phyloP scores from a whole-genome alignment of 176 grass and related monocot genomes.

The Chrysopogon serrulatus region DNA sequence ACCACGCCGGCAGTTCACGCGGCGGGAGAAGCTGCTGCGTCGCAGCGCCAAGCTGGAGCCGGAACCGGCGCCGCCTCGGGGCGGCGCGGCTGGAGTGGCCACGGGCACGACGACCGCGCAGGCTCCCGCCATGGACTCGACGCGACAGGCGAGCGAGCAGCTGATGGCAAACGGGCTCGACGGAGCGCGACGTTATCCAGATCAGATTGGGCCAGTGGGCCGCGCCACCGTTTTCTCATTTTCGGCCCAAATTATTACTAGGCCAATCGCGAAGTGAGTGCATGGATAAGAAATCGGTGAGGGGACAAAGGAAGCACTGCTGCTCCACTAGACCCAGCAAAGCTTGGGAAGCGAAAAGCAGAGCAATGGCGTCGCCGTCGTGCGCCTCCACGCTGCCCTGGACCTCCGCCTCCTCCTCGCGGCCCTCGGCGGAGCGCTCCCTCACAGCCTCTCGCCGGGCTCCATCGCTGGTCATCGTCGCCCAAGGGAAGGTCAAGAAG shows the following conservation, averaged over 20 bases:
- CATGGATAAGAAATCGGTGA: background rate
- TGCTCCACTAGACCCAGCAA: too few species aligned
- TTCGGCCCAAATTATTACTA: background rate
- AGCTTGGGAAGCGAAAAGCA: background rate
- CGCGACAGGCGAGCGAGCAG: background rate
- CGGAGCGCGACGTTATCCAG: background rate
- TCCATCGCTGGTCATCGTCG: slow-evolving; percentile 38
- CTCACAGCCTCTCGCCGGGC: background rate
- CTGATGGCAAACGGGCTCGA: background rate
- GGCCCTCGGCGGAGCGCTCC: background rate
- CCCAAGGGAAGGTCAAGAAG: slow-evolving; percentile 76
- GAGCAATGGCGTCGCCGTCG: slow-evolving; percentile 38
- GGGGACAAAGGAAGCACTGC: too few species aligned
- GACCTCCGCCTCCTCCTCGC: slow-evolving; percentile 26
- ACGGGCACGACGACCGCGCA: slow-evolving; percentile 1
- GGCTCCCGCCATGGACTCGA: slow-evolving; percentile 13
- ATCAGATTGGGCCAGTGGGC: background rate
- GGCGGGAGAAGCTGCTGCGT: background rate
- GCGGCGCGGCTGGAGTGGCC: background rate
- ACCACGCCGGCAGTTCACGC: background rate
- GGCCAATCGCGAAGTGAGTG: background rate
- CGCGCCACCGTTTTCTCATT: background rate
- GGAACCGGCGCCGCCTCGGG: background rate
- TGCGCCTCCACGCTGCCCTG: slow-evolving; percentile 41
- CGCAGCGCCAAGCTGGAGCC: background rate